Base-by-base conservation (phyloP, 352 stramenopile species). In the Phytopythium boreale region DNA sequence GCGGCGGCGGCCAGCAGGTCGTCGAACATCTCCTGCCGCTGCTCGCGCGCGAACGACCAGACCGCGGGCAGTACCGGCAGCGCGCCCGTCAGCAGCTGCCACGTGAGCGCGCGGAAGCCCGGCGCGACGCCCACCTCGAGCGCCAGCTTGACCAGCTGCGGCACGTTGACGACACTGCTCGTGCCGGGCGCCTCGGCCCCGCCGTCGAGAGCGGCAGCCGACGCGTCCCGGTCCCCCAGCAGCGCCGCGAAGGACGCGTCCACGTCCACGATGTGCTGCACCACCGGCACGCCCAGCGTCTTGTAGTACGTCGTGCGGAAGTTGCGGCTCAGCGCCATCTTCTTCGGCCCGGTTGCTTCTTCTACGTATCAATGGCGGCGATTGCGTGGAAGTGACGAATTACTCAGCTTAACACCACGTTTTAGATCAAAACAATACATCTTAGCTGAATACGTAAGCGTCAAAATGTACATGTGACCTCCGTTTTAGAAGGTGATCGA, bases 271-370 rank as follows among this genome's bases (percentile, higher is more conserved):
- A 93, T 89, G 64, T 90, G 81, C 70, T 90, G 86, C 68, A 93
- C 81, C 47, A 94, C 82, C 10, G 86, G 86, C 61, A 95, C 87
- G 50, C 87, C 87, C 56, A 95, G 73, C 67, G 82, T 95, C 76
- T 95, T 95, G 71, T 95, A 95, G 68, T 95, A 95, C 43, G 84
- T 92, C 69, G 82, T 91, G 47, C 84, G 84, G 70, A 95, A 92
- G 69, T 94, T 94, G 59, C 78, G 70, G 62, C 69, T 90, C 53
- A 90, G 64, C 61, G 83, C 66, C 85, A 92, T 93, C 15, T 7
- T 37, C 6, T 14, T 37, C 49, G 27, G 6, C 14, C 26, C 2
- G 47, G 4, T 55, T 34, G 29, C 7, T 34, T 34, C 29, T 8
- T 7, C 29, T 34, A 7, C n/a, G n/a, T n/a, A n/a, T n/a, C n/a